Percentiles rank a stretch among this genome's conserved stretches.
phyloP scores from a whole-genome alignment of 305 asterid genomes.

The Andrographis paniculata region DNA sequence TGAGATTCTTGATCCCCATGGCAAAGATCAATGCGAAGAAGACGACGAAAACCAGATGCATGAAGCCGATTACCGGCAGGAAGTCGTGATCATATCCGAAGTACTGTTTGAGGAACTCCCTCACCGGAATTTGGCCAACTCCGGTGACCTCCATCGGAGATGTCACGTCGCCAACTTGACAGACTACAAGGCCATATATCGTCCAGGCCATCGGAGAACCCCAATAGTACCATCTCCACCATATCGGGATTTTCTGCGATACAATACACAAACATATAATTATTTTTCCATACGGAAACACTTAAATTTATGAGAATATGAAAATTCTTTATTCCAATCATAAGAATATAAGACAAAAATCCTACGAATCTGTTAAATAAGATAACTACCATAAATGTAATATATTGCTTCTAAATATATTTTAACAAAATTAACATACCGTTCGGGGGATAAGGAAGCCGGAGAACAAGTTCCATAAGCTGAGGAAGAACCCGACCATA shows the following conservation, averaged over 20 bases:
- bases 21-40: conserved; percentile 34
- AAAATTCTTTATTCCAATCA: not conserved
- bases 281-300: not conserved
- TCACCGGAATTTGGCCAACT: conserved; percentile 23
- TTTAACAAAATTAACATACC: conserved; percentile 15
- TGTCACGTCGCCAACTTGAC: conserved; percentile 32
- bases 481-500: conserved; percentile 30
- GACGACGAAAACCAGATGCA: conserved; percentile 19
- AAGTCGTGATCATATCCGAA: conserved; percentile 34
- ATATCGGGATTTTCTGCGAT: conserved; percentile 45
- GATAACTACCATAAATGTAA: no score
- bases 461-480: conserved; percentile 51
- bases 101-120: conserved; percentile 23
- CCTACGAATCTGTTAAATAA: no score
- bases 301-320: conserved; percentile 6
- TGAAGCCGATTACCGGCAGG: conserved; percentile 28
- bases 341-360: not conserved
- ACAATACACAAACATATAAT: not conserved
- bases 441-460: conserved; percentile 41
- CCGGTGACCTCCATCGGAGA: conserved; percentile 30
- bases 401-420: no score
- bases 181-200: conserved; percentile 33
- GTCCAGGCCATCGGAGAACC: conserved; percentile 46
- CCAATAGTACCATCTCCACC: conserved; percentile 70
- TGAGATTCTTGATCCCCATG: conserved; percentile 33